phyloP scores from a whole-genome alignment of 75 land plant species.

The Cupressus sempervirens region DNA sequence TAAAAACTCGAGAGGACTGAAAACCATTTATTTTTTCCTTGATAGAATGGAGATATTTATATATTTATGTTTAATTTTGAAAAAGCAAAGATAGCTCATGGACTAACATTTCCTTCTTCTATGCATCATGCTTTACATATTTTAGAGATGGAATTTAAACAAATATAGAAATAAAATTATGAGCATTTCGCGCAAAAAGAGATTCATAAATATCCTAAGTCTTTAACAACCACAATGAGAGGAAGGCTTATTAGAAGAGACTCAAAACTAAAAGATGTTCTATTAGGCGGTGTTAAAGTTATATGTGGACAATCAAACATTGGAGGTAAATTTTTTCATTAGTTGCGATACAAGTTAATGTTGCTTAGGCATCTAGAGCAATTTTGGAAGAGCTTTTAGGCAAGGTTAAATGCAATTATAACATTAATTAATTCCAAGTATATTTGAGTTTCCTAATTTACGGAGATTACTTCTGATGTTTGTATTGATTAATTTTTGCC shows the following conservation, averaged over 20 bases:
- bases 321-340: constrained; percentile 91
- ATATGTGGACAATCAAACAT: constrained; percentile 78
- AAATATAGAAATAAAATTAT: constrained; percentile 92
- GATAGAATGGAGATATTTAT: constrained; percentile 78
- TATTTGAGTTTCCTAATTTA: background rate
- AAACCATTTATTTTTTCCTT: background rate
- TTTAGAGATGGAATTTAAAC: constrained; percentile 97
- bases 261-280: constrained; percentile 63
- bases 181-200: constrained; percentile 98
- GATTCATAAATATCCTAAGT: constrained; percentile 96
- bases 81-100: constrained; percentile 42
- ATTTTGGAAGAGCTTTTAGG: constrained; percentile 97
- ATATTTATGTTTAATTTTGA: constrained; percentile 77
- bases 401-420: constrained; percentile 14
- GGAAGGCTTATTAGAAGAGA: constrained; percentile 81
- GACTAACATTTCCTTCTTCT: constrained; percentile 69
- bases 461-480: background rate
- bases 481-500: background rate
- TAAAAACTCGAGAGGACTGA: background rate
- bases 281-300: constrained; percentile 94
- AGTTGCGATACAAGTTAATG: constrained; percentile 99
- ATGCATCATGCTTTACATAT: constrained; percentile 87
- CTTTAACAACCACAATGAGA: constrained; percentile 93
- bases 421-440: background rate
- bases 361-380: constrained; percentile 90